Conservation (phyloP, 192 early-diverging fungal genomes). For the Coemansia sp. region DNA sequence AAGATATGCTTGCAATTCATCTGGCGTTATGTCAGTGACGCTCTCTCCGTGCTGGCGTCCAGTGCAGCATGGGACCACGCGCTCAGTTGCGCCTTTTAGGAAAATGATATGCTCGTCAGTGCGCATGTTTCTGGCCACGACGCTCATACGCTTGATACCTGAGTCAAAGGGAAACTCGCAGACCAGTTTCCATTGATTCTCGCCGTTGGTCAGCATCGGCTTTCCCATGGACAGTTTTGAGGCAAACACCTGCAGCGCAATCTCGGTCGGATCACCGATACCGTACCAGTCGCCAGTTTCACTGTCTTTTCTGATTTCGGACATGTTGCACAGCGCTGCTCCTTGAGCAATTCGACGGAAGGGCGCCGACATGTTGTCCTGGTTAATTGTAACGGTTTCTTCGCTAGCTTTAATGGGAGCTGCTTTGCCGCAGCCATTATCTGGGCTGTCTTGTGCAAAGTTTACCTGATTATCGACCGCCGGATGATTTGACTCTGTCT, state of each 20-base stretch:
- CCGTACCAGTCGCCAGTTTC: conserved; percentile 66
- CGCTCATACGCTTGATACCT: conserved; percentile 87
- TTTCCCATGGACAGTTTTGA: conserved; percentile 77
- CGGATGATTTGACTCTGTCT: conserved; percentile 13
- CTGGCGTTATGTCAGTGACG: conserved; percentile 17
- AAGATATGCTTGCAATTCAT: conserved; percentile 54
- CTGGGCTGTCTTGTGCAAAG: conserved; percentile 9
- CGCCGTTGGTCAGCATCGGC: conserved; percentile 56
- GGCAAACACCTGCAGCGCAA: conserved; percentile 84
- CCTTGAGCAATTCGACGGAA: conserved; percentile 58
- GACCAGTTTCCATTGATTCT: conserved; percentile 55
- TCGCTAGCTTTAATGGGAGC: conserved; percentile 12
- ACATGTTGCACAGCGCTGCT: conserved; percentile 83
- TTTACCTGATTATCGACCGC: conserved; percentile 21
- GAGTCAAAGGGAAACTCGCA: conserved; percentile 76
- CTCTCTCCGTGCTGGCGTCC: conserved; percentile 46
- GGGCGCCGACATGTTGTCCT: conserved; percentile 47
- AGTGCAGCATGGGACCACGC: conserved; percentile 73
- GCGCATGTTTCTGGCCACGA: conserved; percentile 58
- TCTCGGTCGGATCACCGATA: conserved; percentile 91
- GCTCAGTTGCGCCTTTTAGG: conserved; percentile 91
- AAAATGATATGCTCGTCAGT: conserved; percentile 59
- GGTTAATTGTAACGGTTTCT: conserved; percentile 32
- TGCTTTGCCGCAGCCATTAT: conserved; percentile 7
- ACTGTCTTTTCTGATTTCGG: conserved; percentile 63